Base-by-base conservation (phyloP, 2,329 filamentous ascomycete genomes). In the Helicocarpus griseus region DNA sequence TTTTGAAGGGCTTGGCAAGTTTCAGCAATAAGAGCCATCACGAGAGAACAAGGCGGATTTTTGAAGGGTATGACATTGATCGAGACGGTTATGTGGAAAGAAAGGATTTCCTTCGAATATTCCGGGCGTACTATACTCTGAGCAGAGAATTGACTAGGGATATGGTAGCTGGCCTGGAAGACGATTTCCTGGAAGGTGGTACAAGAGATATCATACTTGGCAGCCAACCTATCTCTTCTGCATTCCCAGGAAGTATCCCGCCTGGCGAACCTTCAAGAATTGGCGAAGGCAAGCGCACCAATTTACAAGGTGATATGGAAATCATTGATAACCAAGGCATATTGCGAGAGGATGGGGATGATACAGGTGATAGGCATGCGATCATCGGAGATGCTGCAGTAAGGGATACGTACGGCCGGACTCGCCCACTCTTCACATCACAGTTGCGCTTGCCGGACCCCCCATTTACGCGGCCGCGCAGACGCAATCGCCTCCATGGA, bases 1-100 rank as follows among this genome's bases (percentile, higher is more conserved):
- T 96, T 63, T 72, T 97, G 22, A 82, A 85, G 52, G 93, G 89
- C 0, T 75, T 96, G 45, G 84, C 89, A 4, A 78, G 78, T 48
- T 70, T 85, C 53, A 77, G 80, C 53, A 74, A 77, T 24, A 77
- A 77, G 50, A 72, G 72, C 50, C 76, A 77, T 22, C 71, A 85
- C 59, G 82, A 87, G 58, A 83, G 87, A 56, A 75, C 91, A 39
- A 75, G 72, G 52, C 81, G 84, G 54, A 85, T 93, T 2, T 94
- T 97, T 63, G 80, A 87, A 51, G 90, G 89, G 11, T 97, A 95
- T 62, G 93, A 98, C 62, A 81, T 95, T 48, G 88, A 97, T 60
- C 79, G 80, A 1, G 90, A 97, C 68, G 90, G 90, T 9, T 94
- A 80, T 58, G 85, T 97, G 39, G 83, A 85, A 60, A 80, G 93